These are phyloP conservation scores for Striga asiatica DNA, from an alignment of 257 asterid genomes.

Conservation along the genomic window DNA sequence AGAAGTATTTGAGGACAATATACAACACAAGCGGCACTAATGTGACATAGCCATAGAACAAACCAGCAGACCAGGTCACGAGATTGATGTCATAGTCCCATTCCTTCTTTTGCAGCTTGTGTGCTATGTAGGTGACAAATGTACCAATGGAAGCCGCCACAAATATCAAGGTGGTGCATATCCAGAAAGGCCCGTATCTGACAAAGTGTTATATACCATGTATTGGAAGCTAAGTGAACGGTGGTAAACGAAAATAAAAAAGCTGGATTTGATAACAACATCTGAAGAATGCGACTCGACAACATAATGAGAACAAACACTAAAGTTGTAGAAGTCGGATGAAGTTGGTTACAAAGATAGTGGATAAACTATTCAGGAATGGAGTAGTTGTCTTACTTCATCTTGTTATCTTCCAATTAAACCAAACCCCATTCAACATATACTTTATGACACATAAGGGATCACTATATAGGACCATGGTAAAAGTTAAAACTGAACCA, in stretches of 20 bases:
- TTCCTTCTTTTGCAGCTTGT: conserved; percentile 72
- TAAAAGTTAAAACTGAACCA: neutral
- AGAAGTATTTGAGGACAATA: conserved; percentile 84
- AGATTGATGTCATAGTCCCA: conserved; percentile 82
- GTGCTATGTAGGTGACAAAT: conserved; percentile 79
- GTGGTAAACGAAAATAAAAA: neutral
- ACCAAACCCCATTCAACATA: neutral
- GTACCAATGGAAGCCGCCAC: conserved; percentile 98
- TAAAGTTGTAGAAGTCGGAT: neutral
- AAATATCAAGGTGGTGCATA: conserved; percentile 89
- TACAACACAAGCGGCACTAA: conserved; percentile 74
- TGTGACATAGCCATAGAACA: conserved; percentile 86
- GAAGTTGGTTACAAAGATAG: neutral
- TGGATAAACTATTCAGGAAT: neutral
- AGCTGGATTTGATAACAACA: neutral
- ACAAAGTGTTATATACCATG: neutral
- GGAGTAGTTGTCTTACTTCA: neutral
- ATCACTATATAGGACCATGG: conserved; percentile 5
- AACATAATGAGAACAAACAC: conserved; percentile 5
- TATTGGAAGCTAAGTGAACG: neutral
- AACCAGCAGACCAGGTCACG: conserved; percentile 93
- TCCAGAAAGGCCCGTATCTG: conserved; percentile 99
- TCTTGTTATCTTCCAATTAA: neutral
- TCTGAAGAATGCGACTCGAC: neutral
- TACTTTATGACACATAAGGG: neutral